These are phyloP conservation scores for Aspergillus pseudoterreus DNA, from an alignment of 2,329 filamentous ascomycete species.

Conservation along the genomic window DNA sequence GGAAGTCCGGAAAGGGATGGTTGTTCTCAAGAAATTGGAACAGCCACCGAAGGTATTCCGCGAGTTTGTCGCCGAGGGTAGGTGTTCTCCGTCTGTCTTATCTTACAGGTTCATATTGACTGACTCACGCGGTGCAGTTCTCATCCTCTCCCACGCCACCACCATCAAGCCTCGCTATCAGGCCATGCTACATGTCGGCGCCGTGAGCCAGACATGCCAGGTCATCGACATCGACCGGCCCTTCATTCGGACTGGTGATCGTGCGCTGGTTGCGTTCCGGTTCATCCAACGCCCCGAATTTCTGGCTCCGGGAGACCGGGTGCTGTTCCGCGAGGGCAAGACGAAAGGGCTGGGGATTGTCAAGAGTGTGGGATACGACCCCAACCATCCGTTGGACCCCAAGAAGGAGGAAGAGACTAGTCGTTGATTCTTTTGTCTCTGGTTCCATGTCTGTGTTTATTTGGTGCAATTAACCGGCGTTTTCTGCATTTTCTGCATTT, in stretches of 20 bases:
- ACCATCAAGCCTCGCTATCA: constrained; percentile 97
- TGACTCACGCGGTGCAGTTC: constrained; percentile 50
- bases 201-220: constrained; percentile 90
- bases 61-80: constrained; percentile 76
- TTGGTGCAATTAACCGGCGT: neutral
- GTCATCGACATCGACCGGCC: constrained; percentile 98
- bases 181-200: constrained; percentile 95
- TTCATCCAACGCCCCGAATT: constrained; percentile 96
- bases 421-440: constrained; percentile 2
- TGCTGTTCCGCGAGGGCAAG: constrained; percentile 88
- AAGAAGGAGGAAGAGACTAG: constrained; percentile 25
- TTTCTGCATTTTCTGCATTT: neutral
- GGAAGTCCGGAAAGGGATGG: constrained; percentile 97
- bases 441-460: neutral
- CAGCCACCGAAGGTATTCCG: constrained; percentile 69
- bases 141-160: constrained; percentile 92
- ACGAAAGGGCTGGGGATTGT: constrained; percentile 96
- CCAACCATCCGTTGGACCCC: constrained; percentile 49
- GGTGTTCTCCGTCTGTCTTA: constrained; percentile 10
- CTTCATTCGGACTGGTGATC: constrained; percentile 88
- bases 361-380: constrained; percentile 84
- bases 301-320: constrained; percentile 77
- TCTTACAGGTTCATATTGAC: constrained; percentile 8
- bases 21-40: constrained; percentile 81
- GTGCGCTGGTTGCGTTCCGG: constrained; percentile 89